Percentiles rank a stretch among this genome's conserved stretches.
These are phyloP conservation scores for Yamadazyma diddensiae DNA, from an alignment of 1,139 yeast species.

Conservation along the genomic window DNA sequence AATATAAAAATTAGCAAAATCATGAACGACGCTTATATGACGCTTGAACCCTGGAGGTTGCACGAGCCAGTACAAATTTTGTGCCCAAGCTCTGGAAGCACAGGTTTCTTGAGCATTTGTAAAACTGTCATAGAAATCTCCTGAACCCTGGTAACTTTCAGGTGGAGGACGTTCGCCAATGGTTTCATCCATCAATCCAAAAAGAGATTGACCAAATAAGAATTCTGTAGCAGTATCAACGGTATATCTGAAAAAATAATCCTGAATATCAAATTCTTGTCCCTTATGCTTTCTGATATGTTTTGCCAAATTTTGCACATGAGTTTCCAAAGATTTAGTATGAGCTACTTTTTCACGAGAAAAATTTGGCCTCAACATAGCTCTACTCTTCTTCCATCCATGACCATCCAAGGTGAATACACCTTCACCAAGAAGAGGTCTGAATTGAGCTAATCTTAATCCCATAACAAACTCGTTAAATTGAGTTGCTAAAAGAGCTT, in stretches of 20 bases:
- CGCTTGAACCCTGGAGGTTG: conserved; percentile 23
- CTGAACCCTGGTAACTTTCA: conserved; percentile 9
- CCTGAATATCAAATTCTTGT: conserved; percentile 31
- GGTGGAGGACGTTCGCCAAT: conserved; percentile 21
- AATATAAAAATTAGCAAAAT: conserved; percentile 27
- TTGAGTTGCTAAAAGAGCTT: conserved; percentile 37
- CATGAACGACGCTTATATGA: conserved; percentile 22
- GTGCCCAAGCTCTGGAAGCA: conserved; percentile 29
- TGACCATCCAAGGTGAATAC: conserved; percentile 54
- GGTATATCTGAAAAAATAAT: conserved; percentile 34
- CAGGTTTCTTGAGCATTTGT: conserved; percentile 27
- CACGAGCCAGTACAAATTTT: conserved; percentile 23
- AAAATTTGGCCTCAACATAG: conserved; percentile 55
- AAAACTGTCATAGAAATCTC: conserved; percentile 27
- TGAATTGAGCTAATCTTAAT: conserved; percentile 33
- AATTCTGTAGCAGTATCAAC: conserved; percentile 43
- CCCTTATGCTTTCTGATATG: conserved; percentile 26
- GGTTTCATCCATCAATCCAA: conserved; percentile 27
- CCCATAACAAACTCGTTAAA: conserved; percentile 53
- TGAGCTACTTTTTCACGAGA: conserved; percentile 51
- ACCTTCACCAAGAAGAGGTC: conserved; percentile 50
- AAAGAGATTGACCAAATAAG: conserved; percentile 37
- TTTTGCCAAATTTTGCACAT: conserved; percentile 34
- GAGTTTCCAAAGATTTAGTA: conserved; percentile 41
- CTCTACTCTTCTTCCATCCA: conserved; percentile 55